Percentiles rank a stretch among this genome's conserved stretches.
These are phyloP conservation scores for Phytophthora sp. DNA, from an alignment of 352 stramenopile genomes.

Conservation along the genomic window DNA sequence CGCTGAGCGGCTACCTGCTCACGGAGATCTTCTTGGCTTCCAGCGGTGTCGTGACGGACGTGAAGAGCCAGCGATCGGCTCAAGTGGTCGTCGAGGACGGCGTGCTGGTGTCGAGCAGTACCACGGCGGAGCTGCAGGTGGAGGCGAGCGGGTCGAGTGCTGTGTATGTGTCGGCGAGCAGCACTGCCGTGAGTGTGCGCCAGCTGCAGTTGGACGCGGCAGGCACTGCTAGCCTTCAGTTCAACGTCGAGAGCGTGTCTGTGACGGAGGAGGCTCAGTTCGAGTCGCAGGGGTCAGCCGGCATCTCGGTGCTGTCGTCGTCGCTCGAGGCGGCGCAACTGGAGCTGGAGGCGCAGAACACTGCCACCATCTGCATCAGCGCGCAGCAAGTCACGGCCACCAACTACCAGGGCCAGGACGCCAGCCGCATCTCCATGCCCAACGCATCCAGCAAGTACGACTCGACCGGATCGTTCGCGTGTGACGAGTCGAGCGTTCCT, in stretches of 20 bases:
- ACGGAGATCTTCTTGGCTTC: constrained; percentile 38
- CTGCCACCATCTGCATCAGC: constrained; percentile 32
- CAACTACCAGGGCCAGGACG: constrained; percentile 23
- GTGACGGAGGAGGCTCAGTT: constrained; percentile 21
- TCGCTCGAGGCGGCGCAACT: constrained; percentile 23
- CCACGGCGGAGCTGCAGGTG: constrained; percentile 31
- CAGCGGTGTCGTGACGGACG: constrained; percentile 26
- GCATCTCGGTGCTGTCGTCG: constrained; percentile 25
- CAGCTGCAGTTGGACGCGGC: constrained; percentile 26
- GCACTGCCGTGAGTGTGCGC: constrained; percentile 19
- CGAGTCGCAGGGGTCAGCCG: constrained; percentile 17
- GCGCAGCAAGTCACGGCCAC: constrained; percentile 19
- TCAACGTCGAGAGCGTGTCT: constrained; percentile 30
- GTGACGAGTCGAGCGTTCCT: constrained; percentile 25
- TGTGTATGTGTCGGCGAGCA: constrained; percentile 34
- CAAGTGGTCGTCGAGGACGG: constrained; percentile 36
- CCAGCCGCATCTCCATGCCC: constrained; percentile 41
- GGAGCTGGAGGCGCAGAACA: constrained; percentile 25
- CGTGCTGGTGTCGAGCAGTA: constrained; percentile 30
- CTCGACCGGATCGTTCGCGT: constrained; percentile 27
- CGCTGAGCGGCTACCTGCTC: constrained; percentile 32
- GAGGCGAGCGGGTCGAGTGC: constrained; percentile 32
- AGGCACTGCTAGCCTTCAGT: constrained; percentile 23
- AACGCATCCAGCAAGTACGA: constrained; percentile 35
- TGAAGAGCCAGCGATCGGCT: constrained; percentile 31